phyloP scores from a whole-genome alignment of 805 yeast genomes.

The Candida germanica region DNA sequence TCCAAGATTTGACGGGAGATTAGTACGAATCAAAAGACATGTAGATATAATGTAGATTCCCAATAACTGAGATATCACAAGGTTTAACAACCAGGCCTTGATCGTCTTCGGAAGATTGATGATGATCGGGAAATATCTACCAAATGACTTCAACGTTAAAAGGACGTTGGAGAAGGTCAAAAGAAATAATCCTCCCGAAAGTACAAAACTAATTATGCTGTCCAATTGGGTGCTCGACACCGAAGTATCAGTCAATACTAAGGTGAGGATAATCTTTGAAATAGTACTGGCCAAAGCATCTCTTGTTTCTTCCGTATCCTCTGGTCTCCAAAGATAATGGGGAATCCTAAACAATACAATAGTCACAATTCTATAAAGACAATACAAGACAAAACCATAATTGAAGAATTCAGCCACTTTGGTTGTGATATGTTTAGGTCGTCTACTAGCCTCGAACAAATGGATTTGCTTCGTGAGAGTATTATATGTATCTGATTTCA shows the following conservation, averaged over 20 bases:
- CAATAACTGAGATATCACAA: conserved; percentile 42
- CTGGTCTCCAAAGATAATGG: conserved; percentile 14
- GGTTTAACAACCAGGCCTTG: conserved; percentile 33
- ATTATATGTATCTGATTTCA: conserved; percentile 5
- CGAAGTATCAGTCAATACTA: conserved; percentile 15
- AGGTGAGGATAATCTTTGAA: conserved; percentile 33
- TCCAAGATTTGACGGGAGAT: conserved; percentile 44
- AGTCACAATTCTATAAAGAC: conserved; percentile 45
- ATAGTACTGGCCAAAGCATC: conserved; percentile 51
- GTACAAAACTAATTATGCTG: conserved; percentile 45
- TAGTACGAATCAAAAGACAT: conserved; percentile 46
- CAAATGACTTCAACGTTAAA: conserved; percentile 55
- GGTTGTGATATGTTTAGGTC: conserved; percentile 5
- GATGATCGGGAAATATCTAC: conserved; percentile 25
- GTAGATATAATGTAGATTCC: conserved; percentile 54
- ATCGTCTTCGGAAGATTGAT: conserved; percentile 13
- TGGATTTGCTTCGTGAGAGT: conserved; percentile 1
- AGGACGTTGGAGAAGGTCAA: conserved; percentile 65
- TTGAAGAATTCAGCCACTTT: conserved; percentile 16
- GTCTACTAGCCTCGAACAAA: not conserved
- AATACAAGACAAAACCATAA: conserved; percentile 42
- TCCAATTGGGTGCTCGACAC: conserved; percentile 39
- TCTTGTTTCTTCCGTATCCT: conserved; percentile 16
- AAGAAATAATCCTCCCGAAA: conserved; percentile 58
- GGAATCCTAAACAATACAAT: conserved; percentile 44